Evolutionary conservation across 495 filamentous ascomycete genomes (phyloP).

Genomic region (Xylaria venustula): DNA sequence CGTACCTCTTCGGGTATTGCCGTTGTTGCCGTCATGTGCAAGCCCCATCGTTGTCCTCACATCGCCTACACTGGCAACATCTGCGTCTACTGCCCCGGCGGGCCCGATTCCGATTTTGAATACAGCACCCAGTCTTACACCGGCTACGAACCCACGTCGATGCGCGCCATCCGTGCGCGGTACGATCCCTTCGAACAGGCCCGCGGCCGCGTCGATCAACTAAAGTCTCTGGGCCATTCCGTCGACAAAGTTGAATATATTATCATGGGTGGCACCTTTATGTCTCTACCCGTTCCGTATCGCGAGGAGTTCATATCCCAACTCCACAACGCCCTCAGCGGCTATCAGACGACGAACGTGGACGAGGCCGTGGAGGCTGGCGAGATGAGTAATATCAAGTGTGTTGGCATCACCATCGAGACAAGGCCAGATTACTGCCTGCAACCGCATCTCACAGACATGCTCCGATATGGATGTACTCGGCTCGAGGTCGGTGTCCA

Average conservation of each 20-base stretch:
- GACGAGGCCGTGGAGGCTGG: constrained; percentile 91
- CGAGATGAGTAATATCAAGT: constrained; percentile 93
- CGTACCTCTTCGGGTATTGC: constrained; percentile 96
- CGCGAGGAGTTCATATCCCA: constrained; percentile 91
- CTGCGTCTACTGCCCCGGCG: constrained; percentile 97
- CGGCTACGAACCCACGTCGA: constrained; percentile 95
- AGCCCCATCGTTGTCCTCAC: constrained; percentile 95
- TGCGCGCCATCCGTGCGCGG: constrained; percentile 94
- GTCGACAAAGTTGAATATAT: constrained; percentile 99
- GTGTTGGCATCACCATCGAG: constrained; percentile 97
- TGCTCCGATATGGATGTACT: constrained; percentile 96
- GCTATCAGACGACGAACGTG: constrained; percentile 86
- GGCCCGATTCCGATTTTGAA: constrained; percentile 96
- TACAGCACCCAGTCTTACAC: constrained; percentile 99
- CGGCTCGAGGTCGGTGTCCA: constrained; percentile 93
- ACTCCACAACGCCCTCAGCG: constrained; percentile 92
- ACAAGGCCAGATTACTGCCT: constrained; percentile 96
- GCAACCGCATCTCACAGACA: constrained; percentile 83
- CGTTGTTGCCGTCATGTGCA: constrained; percentile 99
- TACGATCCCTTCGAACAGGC: constrained; percentile 99
- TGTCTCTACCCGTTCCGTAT: constrained; percentile 88
- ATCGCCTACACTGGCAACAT: constrained; percentile 98
- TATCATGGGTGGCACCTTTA: constrained; percentile 99
- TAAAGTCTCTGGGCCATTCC: constrained; percentile 89
- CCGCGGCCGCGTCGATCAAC: constrained; percentile 90